A percentile compares a stretch with the other conserved stretches of the same genome.
Conservation (phyloP, 2,329 filamentous ascomycete genomes). For the Alternaria alternata region DNA sequence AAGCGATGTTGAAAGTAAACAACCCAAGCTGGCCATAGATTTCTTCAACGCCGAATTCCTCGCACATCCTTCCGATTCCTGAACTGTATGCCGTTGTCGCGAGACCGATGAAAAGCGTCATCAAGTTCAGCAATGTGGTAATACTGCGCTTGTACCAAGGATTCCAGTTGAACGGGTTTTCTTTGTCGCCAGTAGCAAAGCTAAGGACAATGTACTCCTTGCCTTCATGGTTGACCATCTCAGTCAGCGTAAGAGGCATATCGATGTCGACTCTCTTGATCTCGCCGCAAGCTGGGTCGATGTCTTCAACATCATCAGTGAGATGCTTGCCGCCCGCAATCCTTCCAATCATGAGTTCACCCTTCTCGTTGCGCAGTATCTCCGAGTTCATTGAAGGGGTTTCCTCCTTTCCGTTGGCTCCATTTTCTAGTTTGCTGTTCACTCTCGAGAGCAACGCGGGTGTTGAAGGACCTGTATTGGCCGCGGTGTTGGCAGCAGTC, state of each 20-base stretch:
- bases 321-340: constrained; percentile 36
- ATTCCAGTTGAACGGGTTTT: constrained; percentile 42
- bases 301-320: constrained; percentile 29
- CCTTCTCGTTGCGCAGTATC: constrained; percentile 32
- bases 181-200: constrained; percentile 35
- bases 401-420: constrained; percentile 4
- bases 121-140: constrained; percentile 39
- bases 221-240: constrained; percentile 35
- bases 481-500: constrained; percentile 22
- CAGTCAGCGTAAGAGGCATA: constrained; percentile 38
- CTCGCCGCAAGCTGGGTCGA: constrained; percentile 34
- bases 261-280: constrained; percentile 38
- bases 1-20: constrained; percentile 40
- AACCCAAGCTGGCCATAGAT: constrained; percentile 37
- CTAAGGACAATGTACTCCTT: constrained; percentile 38
- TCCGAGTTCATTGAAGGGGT: constrained; percentile 24
- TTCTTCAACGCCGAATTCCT: constrained; percentile 32
- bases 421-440: constrained; percentile 22
- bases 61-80: constrained; percentile 38
- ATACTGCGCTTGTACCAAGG: constrained; percentile 40
- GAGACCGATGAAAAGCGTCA: constrained; percentile 40
- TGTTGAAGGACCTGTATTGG: constrained; percentile 21
- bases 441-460: constrained; percentile 22
- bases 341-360: constrained; percentile 32
- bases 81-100: constrained; percentile 40